Percentiles rank a stretch among this genome's conserved stretches.
phyloP scores from a whole-genome alignment of 257 asterid genomes.

The Linderniella brevidens region DNA sequence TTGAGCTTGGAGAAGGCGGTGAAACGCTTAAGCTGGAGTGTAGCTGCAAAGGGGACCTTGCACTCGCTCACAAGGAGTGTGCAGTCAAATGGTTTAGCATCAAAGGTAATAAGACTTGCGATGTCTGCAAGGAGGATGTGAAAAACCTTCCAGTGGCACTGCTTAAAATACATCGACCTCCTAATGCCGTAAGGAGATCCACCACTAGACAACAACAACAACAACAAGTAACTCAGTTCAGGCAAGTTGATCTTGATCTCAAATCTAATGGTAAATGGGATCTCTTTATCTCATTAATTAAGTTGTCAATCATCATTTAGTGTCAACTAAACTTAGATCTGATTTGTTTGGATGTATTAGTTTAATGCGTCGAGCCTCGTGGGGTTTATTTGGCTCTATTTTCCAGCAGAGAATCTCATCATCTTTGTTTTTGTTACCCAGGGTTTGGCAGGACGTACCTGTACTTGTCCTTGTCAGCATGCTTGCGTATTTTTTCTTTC shows the following conservation, averaged over 20 bases:
- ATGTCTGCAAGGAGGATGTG: slow-evolving; percentile 83
- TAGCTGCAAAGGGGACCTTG: slow-evolving; percentile 96
- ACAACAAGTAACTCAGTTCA: slow-evolving; percentile 45
- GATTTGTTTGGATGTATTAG: neutral
- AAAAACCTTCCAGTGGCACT: slow-evolving; percentile 79
- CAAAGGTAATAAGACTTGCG: slow-evolving; percentile 90
- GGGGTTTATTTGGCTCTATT: too few relatives aligned
- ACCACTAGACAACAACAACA: slow-evolving; percentile 31
- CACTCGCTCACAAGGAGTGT: slow-evolving; percentile 91
- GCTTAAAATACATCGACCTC: slow-evolving; percentile 60
- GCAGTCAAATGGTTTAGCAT: slow-evolving; percentile 91
- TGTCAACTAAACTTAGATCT: too few relatives aligned
- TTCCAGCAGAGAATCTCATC: too few relatives aligned
- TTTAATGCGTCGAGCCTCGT: slow-evolving; percentile 1
- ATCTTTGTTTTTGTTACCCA: slow-evolving; percentile 8
- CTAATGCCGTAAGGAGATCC: slow-evolving; percentile 37
- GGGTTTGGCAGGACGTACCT: slow-evolving; percentile 95
- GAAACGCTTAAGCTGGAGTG: slow-evolving; percentile 94
- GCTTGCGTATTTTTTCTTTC: slow-evolving; percentile 93
- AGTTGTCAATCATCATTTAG: too few relatives aligned
- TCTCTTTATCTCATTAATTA: neutral
- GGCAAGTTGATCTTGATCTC: slow-evolving; percentile 32
- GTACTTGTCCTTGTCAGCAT: slow-evolving; percentile 96
- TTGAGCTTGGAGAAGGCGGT: slow-evolving; percentile 89
- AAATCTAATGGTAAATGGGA: neutral